Conservation (phyloP, 2,329 filamentous ascomycete species). For the Fusarium compactum region DNA sequence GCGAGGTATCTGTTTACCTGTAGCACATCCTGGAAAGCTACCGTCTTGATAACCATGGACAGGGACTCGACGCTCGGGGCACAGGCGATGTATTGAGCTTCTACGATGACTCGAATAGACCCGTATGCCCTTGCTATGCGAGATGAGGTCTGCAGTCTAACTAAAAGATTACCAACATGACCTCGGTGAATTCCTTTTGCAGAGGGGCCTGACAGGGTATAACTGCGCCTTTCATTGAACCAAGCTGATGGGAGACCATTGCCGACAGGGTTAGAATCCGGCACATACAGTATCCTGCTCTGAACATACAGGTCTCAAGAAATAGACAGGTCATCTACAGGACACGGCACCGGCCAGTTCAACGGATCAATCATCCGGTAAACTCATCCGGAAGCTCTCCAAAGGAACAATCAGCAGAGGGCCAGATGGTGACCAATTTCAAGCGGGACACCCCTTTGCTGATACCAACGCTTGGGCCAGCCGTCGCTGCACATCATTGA, state of each 20-base stretch:
- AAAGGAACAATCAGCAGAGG: constrained; percentile 35
- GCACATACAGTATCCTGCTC: neutral
- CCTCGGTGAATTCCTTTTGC: constrained; percentile 20
- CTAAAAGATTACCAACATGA: constrained; percentile 3
- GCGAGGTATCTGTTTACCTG: neutral
- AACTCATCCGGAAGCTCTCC: constrained; percentile 10
- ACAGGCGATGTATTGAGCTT: constrained; percentile 5
- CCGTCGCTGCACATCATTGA: constrained; percentile 48
- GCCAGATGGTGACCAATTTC: constrained; percentile 28
- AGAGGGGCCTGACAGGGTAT: constrained; percentile 14
- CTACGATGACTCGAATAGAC: constrained; percentile 11
- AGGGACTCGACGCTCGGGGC: constrained; percentile 6
- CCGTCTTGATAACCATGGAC: constrained; percentile 3
- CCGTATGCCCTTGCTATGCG: constrained; percentile 14
- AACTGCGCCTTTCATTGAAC: constrained; percentile 26
- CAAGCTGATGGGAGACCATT: constrained; percentile 37
- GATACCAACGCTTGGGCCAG: constrained; percentile 43
- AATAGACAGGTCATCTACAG: constrained; percentile 22
- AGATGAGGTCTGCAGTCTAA: constrained; percentile 16
- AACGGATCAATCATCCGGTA: constrained; percentile 20
- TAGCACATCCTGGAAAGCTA: neutral
- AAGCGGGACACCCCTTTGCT: constrained; percentile 32
- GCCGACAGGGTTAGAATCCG: constrained; percentile 12
- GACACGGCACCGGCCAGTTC: constrained; percentile 20
- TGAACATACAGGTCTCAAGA: neutral